Conservation (phyloP, 306 rosid genomes). For the Prosopis cineraria region DNA sequence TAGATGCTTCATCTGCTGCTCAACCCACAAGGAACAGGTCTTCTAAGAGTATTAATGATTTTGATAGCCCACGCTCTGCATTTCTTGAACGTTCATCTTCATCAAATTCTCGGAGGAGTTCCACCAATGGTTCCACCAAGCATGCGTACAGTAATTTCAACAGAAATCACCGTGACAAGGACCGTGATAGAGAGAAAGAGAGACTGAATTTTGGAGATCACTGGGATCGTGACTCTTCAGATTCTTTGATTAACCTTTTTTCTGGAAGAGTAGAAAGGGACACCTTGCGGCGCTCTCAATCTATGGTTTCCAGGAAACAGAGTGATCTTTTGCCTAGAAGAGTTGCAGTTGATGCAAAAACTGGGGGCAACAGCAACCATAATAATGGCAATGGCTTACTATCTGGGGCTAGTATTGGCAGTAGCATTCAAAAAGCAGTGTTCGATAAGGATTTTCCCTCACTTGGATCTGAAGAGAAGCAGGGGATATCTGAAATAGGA, state of each 20-base stretch:
- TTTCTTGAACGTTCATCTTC: slow-evolving; percentile 80
- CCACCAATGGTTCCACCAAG: slow-evolving; percentile 83
- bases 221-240: slow-evolving; percentile 79
- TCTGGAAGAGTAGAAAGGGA: slow-evolving; percentile 79
- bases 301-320: slow-evolving; percentile 82
- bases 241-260: slow-evolving; percentile 63
- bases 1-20: slow-evolving; percentile 62
- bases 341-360: slow-evolving; percentile 58
- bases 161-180: slow-evolving; percentile 92
- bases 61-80: slow-evolving; percentile 69
- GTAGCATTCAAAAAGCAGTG: slow-evolving; percentile 70
- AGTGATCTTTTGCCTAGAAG: slow-evolving; percentile 63
- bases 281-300: slow-evolving; percentile 73
- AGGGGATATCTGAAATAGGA: slow-evolving; percentile 62
- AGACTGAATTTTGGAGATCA: slow-evolving; percentile 64
- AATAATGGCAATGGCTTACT: slow-evolving; percentile 64
- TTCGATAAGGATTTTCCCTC: slow-evolving; percentile 97
- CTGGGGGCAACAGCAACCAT: slow-evolving; percentile 47
- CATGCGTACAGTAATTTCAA: slow-evolving; percentile 96
- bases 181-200: slow-evolving; percentile 92
- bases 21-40: slow-evolving; percentile 63
- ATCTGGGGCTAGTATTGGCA: slow-evolving; percentile 54
- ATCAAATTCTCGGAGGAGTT: slow-evolving; percentile 77
- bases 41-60: slow-evolving; percentile 61
- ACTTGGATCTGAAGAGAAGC: slow-evolving; percentile 88